Evolutionary conservation across 768 basidiomycete species (phyloP), one percentile per base, ranked within the genome.

Genomic region (Suillus hirtellus): DNA sequence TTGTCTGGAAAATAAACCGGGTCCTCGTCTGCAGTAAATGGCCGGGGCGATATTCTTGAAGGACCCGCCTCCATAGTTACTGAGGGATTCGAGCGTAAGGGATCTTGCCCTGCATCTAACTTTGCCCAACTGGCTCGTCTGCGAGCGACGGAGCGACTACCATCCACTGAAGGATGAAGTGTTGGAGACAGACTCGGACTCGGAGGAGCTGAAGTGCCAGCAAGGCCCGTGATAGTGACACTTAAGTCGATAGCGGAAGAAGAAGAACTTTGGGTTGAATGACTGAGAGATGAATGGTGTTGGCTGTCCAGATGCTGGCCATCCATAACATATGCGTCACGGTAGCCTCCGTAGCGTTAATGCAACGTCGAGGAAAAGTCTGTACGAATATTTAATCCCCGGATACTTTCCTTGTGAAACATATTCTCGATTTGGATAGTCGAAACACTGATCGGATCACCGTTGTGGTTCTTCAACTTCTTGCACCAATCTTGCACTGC

Each of bases 71-170:
- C 72, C 60, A 66, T 65, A 31, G 70, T 19, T 17, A 10, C 35
- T 47, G 62, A 63, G 61, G 75, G 64, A 58, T 80, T 74, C 63
- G 82, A 73, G 61, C 76, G 78, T 59, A 84, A 75, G 14, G 82
- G 82, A 71, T 86, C 84, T 67, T 79, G 80, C 60, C 78, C 79
- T 50, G 72, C 67, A 63, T 84, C 81, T 50, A 78, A 66, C 27
- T 75, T 72, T 27, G 84, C 83, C 86, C 89, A 86, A 69, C 88
- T 89, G 1, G 79, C 73, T 63, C 89, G 80, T 58, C 87, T 77
- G 65, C 87, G 80, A 43, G 87, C 70, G 65, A 79, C 69, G 15
- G 71, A 66, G 31, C 60, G 68, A 60, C 60, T 73, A 55, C 78
- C 78, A 63, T 82, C 80, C 2, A 73, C 47, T 49, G 49, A 68